Base-by-base conservation (phyloP, 257 asterid species). In the Gardenia jasminoides region DNA sequence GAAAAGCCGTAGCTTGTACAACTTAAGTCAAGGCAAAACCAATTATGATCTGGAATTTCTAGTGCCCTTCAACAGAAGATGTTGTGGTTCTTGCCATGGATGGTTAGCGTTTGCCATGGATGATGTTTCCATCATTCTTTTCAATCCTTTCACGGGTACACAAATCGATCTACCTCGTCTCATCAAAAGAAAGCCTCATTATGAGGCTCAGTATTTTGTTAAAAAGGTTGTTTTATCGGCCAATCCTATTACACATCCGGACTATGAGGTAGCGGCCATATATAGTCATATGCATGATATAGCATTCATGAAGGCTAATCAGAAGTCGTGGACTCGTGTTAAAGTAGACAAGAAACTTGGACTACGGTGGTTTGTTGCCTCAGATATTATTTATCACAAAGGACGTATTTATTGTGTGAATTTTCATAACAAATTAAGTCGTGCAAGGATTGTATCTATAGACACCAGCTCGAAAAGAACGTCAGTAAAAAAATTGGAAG, bases 71-170 rank as follows among this genome's bases (percentile, higher is more conserved):
- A 36, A 36, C n/a, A 69, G 74, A 39, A 19, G 74, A 41, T 39
- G 74, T 41, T 69, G 74, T 19, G 74, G 74, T 69, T 39, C 31
- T 41, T 69, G 54, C 4, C 17, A 41, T 69, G 74, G 74, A 0
- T 69, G 52, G 52, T 69, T 69, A 24, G 54, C 52, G 41, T 69
- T 69, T 69, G 74, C 74, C 4, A 39, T 69, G 74, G 30, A 39
- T 4, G 52, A 69, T 69, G 54, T 39, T 5, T n/a, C 24, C 52
- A 69, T 69, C 33, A 69, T 15, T 41, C 74, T 69, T 69, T 69
- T 39, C 52, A 69, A 69, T 22, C 74, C 74, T 3, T 69, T 69
- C 30, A 6, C 24, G 0, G 52, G 74, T 39, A 24, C 10, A 7
- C 47, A 20, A 69, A 43, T 69, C 41, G 54, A 69, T 20, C 74